Evolutionary conservation across 176 grass and related monocot species (phyloP), one percentile per base, ranked within the genome.

Genomic region (Neostapfia colusana): DNA sequence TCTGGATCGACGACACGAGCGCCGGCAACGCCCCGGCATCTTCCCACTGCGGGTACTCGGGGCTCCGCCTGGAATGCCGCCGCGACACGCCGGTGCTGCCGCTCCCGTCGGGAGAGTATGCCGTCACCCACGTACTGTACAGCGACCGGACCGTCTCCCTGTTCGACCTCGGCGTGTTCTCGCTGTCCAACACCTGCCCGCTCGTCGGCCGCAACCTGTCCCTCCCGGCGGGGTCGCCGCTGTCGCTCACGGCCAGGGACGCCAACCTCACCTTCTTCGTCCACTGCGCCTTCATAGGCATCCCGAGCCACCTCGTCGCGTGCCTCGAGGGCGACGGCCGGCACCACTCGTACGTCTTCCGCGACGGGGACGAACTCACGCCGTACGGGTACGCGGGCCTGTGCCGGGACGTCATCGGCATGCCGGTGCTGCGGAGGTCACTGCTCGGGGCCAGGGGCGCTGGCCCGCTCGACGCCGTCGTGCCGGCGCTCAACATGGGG

Each of bases 261-360:
- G 15, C 86, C 63, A 88, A 84, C 70, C 70, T 88, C 16, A 88
- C 81, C 69, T 80, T 88, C 81, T 88, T 84, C 75, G 0, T 88
- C 8, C 86, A 84, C 69, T 84, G 86, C 81, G 64, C 81, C 69
- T 88, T 75, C 75, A 11, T 75, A 0, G 75, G 69, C 63, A 12
- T 75, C 15, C 81, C 86, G 27, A 11, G 68, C 6, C 86, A 88
- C 81, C 81, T 84, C 11, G 55, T 88, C 0, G 70, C 81, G 13
- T 88, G 81, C 86, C 81, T 88, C 5, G 86, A 88, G 81, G 86
- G 86, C 54, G 81, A 88, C 55, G 75, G 86, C 15, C 8, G 26
- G 5, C 86, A 88, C 81, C 86, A 88, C 81, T 88, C 86, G 0
- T 88, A 88, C 75, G 81, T 88, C 25, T 84, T 88, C 86, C 54